Evolutionary conservation across 208 protist genomes (phyloP).

Genomic region (Trypanosoma cruzi): DNA sequence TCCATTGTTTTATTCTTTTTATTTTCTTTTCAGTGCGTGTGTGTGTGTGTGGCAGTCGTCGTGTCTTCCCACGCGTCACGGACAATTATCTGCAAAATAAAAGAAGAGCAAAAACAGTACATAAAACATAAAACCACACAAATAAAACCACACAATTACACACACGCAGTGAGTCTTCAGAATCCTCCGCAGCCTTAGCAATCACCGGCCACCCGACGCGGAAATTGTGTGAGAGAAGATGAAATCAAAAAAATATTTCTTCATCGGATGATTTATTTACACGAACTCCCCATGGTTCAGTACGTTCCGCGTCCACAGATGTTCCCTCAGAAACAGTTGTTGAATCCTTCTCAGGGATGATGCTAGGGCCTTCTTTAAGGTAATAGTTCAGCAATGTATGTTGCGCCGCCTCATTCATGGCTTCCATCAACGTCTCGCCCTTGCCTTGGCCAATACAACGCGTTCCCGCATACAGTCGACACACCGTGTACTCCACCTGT

Average conservation of each 20-base stretch:
- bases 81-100: background rate
- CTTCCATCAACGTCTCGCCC: conserved; percentile 81
- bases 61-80: background rate
- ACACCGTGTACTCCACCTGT: conserved; percentile 84
- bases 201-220: background rate
- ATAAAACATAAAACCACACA: conserved; percentile 1
- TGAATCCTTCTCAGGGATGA: background rate
- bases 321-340: background rate
- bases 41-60: background rate
- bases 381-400: conserved; percentile 87
- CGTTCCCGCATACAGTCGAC: conserved; percentile 64
- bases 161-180: background rate
- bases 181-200: background rate
- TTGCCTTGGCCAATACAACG: conserved; percentile 87
- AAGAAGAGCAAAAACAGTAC: background rate
- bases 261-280: conserved; percentile 22
- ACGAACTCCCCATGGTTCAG: conserved; percentile 7
- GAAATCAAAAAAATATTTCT: conserved; percentile 28
- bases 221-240: conserved; percentile 3
- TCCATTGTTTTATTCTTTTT: conserved; percentile 33
- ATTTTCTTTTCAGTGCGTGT: no score
- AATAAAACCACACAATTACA: background rate
- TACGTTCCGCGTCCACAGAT: background rate
- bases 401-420: conserved; percentile 79
- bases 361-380: conserved; percentile 20